Base-by-base conservation (phyloP, 106 monocot genomes). In the Apostasia ramifera region DNA sequence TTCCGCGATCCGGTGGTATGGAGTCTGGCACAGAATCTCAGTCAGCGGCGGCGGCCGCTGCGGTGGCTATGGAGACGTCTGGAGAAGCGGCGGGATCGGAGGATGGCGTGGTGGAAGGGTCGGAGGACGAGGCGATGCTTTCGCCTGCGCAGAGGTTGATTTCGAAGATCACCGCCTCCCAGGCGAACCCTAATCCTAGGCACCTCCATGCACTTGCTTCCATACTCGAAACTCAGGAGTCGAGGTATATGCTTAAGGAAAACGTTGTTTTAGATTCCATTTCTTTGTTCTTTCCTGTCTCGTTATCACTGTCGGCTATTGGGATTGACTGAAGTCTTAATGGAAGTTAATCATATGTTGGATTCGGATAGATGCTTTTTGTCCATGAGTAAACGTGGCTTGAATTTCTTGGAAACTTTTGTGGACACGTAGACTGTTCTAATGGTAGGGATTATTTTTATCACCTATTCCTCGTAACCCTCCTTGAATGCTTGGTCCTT, bases 171-270 rank as follows among this genome's bases (percentile, higher is more conserved):
- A 53, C 63, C 41, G 80, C 76, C 4, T 47, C 79, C 1, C 81
- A 81, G 76, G 72, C 54, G 40, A 92, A 82, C 77, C 97, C 97
- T 66, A 92, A 90, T 70, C 89, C 97, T 70, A 87, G 77, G 62
- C 78, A 79, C 53, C 84, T 92, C 49, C 97, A 92, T 59, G 83
- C 89, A 9, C 87, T 97, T 13, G 92, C 97, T n/a, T 71, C 92
- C 57, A 75, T 97, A 64, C 84, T 92, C 55, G 97, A 97, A 66
- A 51, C 66, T 5, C 79, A 92, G 64, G 97, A 92, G 61, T 55
- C 80, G 51, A 90, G 85, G 97, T 89, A 8, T 13, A 26, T 49
- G 65, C 65, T 1, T 48, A 1, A 10, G 15, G 0, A 10, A 37
- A 0, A 15, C 48, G 15, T 9, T 15, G 50, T 65, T 37, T 2